phyloP scores from a whole-genome alignment of 73 alveolate species.

The Breviolum minutum region DNA sequence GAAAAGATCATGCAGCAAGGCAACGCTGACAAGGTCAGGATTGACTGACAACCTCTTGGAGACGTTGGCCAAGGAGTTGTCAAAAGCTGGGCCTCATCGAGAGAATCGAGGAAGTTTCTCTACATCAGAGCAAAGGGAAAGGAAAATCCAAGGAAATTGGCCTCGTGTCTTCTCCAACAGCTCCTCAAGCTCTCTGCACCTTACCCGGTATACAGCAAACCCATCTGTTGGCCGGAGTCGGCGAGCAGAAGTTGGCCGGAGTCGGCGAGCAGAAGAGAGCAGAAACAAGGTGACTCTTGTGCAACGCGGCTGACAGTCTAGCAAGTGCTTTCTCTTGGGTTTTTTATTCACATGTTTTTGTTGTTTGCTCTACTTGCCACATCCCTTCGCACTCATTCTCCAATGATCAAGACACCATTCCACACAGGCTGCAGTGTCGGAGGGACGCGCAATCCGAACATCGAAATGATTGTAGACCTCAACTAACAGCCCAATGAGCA shows the following conservation, averaged over 20 bases:
- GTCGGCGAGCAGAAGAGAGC: background rate
- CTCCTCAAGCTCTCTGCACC: constrained; percentile 90
- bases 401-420: constrained; percentile 5
- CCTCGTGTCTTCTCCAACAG: constrained; percentile 91
- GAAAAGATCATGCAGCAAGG: constrained; percentile 1
- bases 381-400: background rate
- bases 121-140: background rate
- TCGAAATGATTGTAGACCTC: constrained; percentile 71
- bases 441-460: constrained; percentile 72
- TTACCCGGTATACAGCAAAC: background rate
- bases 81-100: constrained; percentile 59
- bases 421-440: constrained; percentile 70
- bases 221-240: background rate
- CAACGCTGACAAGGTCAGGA: constrained; percentile 72
- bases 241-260: background rate
- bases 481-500: background rate
- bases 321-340: background rate
- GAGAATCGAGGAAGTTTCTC: background rate
- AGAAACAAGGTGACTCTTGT: background rate
- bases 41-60: constrained; percentile 80
- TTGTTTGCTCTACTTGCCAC: no score
- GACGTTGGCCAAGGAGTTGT: constrained; percentile 68
- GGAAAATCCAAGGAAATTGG: background rate
- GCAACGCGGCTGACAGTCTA: background rate
- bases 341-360: no score